Evolutionary conservation across 2,329 filamentous ascomycete genomes (phyloP).

Genomic region (Penicillium paneum): DNA sequence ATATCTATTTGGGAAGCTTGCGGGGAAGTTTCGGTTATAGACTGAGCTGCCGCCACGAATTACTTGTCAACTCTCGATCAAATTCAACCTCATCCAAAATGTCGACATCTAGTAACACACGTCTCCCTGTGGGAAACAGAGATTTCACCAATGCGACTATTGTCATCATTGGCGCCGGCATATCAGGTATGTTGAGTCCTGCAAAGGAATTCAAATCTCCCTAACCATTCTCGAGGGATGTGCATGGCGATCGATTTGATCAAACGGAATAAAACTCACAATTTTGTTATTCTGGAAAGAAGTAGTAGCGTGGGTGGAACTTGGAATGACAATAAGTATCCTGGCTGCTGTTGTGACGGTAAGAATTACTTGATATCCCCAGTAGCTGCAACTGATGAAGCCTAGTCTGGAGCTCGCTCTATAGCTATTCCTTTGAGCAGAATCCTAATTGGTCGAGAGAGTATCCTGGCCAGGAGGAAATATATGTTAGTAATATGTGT

Average conservation of each 20-base stretch:
- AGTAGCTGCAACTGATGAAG: background rate
- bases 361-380: background rate
- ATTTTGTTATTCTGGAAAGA: conserved; percentile 23
- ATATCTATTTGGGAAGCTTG: background rate
- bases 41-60: background rate
- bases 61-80: background rate
- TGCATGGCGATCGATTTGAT: conserved; percentile 58
- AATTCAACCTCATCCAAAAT: conserved; percentile 1
- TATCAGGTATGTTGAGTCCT: conserved; percentile 43
- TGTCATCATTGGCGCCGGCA: conserved; percentile 57
- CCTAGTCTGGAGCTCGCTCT: conserved; percentile 53
- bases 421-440: conserved; percentile 60
- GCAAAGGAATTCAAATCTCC: background rate
- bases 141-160: conserved; percentile 53
- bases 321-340: conserved; percentile 52
- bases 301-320: conserved; percentile 22
- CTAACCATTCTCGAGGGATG: conserved; percentile 39
- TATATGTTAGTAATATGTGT: conserved; percentile 40
- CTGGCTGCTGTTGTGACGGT: conserved; percentile 55
- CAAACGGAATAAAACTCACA: conserved; percentile 27
- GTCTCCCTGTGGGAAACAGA: conserved; percentile 42
- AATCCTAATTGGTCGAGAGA: conserved; percentile 57
- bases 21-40: background rate
- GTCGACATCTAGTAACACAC: conserved; percentile 1
- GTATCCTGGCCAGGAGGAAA: conserved; percentile 60